Conservation (phyloP, 495 filamentous ascomycete species). For the Cetradonia linearis region DNA sequence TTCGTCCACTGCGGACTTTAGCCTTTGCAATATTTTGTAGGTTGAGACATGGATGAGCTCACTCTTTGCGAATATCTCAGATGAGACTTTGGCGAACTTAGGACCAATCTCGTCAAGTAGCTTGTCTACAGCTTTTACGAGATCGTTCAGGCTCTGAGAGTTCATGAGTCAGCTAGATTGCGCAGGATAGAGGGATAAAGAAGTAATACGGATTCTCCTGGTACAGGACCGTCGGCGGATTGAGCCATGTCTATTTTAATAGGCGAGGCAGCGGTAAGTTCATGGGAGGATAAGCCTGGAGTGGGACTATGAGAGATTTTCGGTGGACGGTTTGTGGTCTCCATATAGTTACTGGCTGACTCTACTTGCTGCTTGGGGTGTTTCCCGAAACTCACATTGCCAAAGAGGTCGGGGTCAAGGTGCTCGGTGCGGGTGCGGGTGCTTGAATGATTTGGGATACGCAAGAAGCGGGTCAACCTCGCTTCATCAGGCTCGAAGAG, state of each 20-base stretch:
- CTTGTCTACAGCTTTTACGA: constrained; percentile 71
- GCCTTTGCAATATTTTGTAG: constrained; percentile 4
- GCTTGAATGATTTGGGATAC: background rate
- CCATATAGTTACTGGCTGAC: background rate
- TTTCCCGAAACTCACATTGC: background rate
- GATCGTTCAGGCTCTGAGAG: constrained; percentile 40
- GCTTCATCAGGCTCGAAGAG: background rate
- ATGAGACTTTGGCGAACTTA: constrained; percentile 73
- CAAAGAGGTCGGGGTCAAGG: background rate
- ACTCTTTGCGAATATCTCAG: constrained; percentile 85
- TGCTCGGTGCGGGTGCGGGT: background rate
- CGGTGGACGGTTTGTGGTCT: background rate
- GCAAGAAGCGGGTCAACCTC: background rate
- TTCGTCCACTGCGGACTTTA: constrained; percentile 63
- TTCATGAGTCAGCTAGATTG: background rate
- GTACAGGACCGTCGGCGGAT: background rate
- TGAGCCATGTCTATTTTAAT: background rate
- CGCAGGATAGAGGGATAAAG: background rate
- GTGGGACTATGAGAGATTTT: background rate
- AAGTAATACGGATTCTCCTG: background rate
- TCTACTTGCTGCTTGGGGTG: background rate
- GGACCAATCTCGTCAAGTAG: constrained; percentile 70
- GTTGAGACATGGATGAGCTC: constrained; percentile 24
- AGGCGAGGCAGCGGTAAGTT: background rate
- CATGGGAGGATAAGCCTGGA: background rate